Conservation (phyloP, 208 protist genomes). For the Acanthamoeba rhysodes region DNA sequence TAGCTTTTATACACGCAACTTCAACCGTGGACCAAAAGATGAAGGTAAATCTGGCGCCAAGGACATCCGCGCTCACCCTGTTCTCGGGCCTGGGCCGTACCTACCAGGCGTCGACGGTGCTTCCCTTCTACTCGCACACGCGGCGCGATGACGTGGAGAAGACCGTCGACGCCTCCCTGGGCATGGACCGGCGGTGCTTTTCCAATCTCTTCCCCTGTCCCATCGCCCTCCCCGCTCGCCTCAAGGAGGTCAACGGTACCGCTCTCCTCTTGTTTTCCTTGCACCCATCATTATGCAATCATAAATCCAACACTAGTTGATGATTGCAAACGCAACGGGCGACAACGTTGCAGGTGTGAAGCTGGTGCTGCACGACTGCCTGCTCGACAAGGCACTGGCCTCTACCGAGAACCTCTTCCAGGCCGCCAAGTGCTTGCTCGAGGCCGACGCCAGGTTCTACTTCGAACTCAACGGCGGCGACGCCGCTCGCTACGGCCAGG, state of each 20-base stretch:
- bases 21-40: too few relatives aligned
- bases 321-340: not conserved
- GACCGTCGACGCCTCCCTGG: not conserved
- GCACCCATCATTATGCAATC: too few relatives aligned
- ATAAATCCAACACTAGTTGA: too few relatives aligned
- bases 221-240: not conserved
- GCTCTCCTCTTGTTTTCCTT: not conserved
- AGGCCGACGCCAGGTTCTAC: constrained; percentile 10
- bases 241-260: not conserved
- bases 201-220: constrained; percentile 25
- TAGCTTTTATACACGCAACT: too few relatives aligned
- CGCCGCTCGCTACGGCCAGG: not conserved
- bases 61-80: not conserved
- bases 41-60: not conserved
- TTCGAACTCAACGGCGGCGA: constrained; percentile 20
- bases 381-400: not conserved
- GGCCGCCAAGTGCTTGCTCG: not conserved
- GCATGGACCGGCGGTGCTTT: not conserved
- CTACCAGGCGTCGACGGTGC: constrained; percentile 1
- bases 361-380: constrained; percentile 1
- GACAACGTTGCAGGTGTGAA: not conserved
- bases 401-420: constrained; percentile 28
- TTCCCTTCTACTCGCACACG: constrained; percentile 36
- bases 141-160: constrained; percentile 22
- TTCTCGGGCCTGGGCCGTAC: not conserved